Evolutionary conservation across 116 monocot genomes (phyloP), one percentile per base, ranked within the genome.

Genomic region (Zostera marina): DNA sequence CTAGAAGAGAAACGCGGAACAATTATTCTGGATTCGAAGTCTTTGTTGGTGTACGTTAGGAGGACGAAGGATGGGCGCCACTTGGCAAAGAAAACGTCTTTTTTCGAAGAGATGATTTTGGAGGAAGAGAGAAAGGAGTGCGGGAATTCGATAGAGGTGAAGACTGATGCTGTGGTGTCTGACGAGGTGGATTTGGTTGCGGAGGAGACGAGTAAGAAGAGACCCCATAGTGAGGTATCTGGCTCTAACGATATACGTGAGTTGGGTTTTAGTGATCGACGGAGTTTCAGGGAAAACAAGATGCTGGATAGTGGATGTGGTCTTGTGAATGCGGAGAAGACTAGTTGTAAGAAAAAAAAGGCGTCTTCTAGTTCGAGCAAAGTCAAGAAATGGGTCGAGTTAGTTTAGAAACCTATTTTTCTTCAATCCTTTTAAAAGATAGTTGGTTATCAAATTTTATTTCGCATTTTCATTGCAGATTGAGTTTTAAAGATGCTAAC

Each of bases 301-400:
- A 20, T 20, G 48, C 15, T 20, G 41, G 9, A 16, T 22, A 42
- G 11, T 43, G 15, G 41, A 40, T 41, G 47, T 12, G 8, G 40
- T 19, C 21, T 68, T 25, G 60, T 19, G 12, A 22, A 60, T 14
- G 5, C 62, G 22, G 9, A 7, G 42, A 56, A 13, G 1, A 68
- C 26, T 61, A 62, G 15, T 14, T 32, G 11, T 32, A 12, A n/a
- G 11, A 75, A 71, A 53, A 66, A 56, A 5, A 5, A 32, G 12
- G 52, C 19, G 54, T 49, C 65, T 25, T 51, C 72, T 46, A 49
- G 60, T 40, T 54, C 51, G 11, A 60, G 64, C 54, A 69, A n/a
- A 43, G 59, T 45, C 15, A 87, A 77, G 71, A 83, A 52, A 84
- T 93, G 93, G 93, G 63, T 73, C 13, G 81, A 73, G 92, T 92